These are phyloP conservation scores for Hevea brasiliensis DNA, from an alignment of 345 rosid genomes.

Conservation along the genomic window DNA sequence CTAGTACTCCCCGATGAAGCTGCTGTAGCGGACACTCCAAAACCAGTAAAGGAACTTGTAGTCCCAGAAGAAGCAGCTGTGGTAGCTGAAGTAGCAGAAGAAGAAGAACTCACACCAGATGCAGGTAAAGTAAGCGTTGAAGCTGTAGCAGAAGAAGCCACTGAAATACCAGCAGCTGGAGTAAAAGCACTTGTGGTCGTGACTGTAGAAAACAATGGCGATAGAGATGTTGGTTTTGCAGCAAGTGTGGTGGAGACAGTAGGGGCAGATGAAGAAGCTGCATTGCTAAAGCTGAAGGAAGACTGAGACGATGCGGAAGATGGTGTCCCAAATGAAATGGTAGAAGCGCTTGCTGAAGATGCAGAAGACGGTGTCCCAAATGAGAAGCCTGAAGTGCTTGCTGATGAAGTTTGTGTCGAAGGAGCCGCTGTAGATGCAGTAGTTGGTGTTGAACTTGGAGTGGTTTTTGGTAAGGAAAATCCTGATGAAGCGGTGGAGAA, in stretches of 20 bases:
- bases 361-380: slow-evolving; percentile 3
- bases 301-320: slow-evolving; percentile 49
- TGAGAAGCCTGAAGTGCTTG: neutral
- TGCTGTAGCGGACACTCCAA: slow-evolving; percentile 48
- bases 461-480: slow-evolving; percentile 40
- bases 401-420: slow-evolving; percentile 21
- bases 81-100: slow-evolving; percentile 35
- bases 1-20: slow-evolving; percentile 46
- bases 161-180: slow-evolving; percentile 18
- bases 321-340: slow-evolving; percentile 46
- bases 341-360: slow-evolving; percentile 35
- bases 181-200: slow-evolving; percentile 32
- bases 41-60: slow-evolving; percentile 51
- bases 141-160: slow-evolving; percentile 40
- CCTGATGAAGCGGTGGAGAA: slow-evolving; percentile 48
- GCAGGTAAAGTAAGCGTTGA: slow-evolving; percentile 47
- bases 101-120: slow-evolving; percentile 36
- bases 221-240: slow-evolving; percentile 35
- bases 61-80: slow-evolving; percentile 38
- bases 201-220: slow-evolving; percentile 54
- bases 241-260: slow-evolving; percentile 34
- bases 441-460: slow-evolving; percentile 27
- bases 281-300: slow-evolving; percentile 41
- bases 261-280: slow-evolving; percentile 42
- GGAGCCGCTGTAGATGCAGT: slow-evolving; percentile 29